Evolutionary conservation across 768 basidiomycete genomes (phyloP).

Genomic region (Bullera alba): DNA sequence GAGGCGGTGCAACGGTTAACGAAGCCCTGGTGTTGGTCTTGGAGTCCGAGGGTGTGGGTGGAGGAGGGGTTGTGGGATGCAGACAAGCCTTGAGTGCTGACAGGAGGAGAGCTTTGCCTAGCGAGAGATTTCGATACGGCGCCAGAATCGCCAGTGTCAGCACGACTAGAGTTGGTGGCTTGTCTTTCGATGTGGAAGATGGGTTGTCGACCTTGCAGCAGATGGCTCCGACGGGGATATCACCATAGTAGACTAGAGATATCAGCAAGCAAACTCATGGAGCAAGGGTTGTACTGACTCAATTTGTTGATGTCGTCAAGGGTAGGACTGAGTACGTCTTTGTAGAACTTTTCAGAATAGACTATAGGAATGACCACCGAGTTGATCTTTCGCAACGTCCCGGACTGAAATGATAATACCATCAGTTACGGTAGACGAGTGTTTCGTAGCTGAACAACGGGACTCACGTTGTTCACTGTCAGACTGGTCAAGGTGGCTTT

Average conservation of each 20-base stretch:
- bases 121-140: conserved; percentile 39
- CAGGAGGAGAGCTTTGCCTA: conserved; percentile 37
- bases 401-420: conserved; percentile 17
- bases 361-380: conserved; percentile 40
- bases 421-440: neutral
- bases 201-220: conserved; percentile 37
- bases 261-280: neutral
- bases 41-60: conserved; percentile 23
- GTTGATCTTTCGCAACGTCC: conserved; percentile 40
- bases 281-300: conserved; percentile 17
- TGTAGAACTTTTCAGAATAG: conserved; percentile 44
- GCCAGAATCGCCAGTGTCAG: conserved; percentile 44
- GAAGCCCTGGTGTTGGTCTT: conserved; percentile 30
- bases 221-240: conserved; percentile 44
- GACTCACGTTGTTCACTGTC: conserved; percentile 44
- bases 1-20: conserved; percentile 16
- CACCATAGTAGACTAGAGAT: conserved; percentile 40
- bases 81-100: conserved; percentile 25
- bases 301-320: conserved; percentile 45
- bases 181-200: conserved; percentile 23
- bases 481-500: conserved; percentile 43
- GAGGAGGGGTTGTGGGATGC: conserved; percentile 34
- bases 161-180: conserved; percentile 37
- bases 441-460: no score
- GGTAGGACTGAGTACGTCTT: conserved; percentile 32